Percentiles rank a stretch among this genome's conserved stretches.
phyloP scores from a whole-genome alignment of 768 basidiomycete species.

The Suillus cothurnatus region DNA sequence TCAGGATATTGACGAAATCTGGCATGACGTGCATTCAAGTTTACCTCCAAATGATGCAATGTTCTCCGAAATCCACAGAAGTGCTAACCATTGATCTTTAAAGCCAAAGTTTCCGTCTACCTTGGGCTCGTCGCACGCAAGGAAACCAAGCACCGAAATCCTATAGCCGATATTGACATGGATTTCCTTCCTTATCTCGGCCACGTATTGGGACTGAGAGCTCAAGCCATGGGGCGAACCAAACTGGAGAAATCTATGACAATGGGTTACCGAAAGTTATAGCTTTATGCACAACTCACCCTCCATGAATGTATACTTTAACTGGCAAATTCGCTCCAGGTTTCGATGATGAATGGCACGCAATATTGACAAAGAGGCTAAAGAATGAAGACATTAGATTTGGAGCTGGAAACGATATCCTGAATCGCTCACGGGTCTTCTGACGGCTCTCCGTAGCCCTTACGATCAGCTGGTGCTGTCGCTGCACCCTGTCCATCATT shows the following conservation, averaged over 20 bases:
- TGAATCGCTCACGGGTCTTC: constrained; percentile 64
- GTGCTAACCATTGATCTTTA: constrained; percentile 80
- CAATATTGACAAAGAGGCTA: constrained; percentile 69
- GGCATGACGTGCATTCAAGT: constrained; percentile 7
- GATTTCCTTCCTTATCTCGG: constrained; percentile 65
- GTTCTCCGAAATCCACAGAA: constrained; percentile 73
- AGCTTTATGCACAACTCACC: constrained; percentile 41
- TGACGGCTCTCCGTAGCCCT: constrained; percentile 66
- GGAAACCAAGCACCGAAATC: constrained; percentile 74
- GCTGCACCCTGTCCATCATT: constrained; percentile 67
- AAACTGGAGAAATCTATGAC: constrained; percentile 69
- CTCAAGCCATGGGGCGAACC: constrained; percentile 68
- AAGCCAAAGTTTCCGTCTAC: constrained; percentile 80
- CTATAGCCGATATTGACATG: constrained; percentile 81
- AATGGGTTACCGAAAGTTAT: constrained; percentile 1
- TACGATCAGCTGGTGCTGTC: constrained; percentile 55
- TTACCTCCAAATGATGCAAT: constrained; percentile 70
- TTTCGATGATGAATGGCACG: constrained; percentile 49
- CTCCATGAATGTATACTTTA: constrained; percentile 78
- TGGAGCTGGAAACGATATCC: not conserved
- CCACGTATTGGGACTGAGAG: constrained; percentile 66
- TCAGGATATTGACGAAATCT: constrained; percentile 1
- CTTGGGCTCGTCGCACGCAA: constrained; percentile 63
- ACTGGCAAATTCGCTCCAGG: constrained; percentile 56
- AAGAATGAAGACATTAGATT: not conserved